A percentile compares a stretch with the other conserved stretches of the same genome.
Evolutionary conservation across 345 rosid genomes (phyloP).

Genomic region (Acer campestre): DNA sequence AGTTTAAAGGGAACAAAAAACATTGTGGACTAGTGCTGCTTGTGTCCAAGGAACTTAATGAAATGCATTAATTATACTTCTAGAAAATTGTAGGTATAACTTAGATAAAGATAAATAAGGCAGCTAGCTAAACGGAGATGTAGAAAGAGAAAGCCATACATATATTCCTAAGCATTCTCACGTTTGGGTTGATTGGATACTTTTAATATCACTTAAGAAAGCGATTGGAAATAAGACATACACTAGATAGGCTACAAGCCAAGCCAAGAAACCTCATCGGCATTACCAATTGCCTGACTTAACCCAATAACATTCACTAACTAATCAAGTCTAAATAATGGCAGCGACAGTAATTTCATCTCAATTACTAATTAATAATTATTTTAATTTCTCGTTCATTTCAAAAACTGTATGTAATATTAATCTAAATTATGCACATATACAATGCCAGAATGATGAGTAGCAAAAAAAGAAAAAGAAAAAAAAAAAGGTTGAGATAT

Average conservation of each 20-base stretch:
- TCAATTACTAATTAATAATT: too few relatives aligned
- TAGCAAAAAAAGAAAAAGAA: background rate
- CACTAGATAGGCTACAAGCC: background rate
- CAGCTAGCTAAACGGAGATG: background rate
- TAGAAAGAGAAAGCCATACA: background rate
- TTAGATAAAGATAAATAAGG: background rate
- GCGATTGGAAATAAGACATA: background rate
- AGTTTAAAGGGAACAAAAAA: too few relatives aligned
- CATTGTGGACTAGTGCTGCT: background rate
- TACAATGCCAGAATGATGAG: background rate
- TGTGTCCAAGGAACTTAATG: background rate
- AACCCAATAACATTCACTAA: background rate
- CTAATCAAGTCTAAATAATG: too few relatives aligned
- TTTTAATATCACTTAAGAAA: background rate
- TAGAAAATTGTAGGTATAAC: too few relatives aligned
- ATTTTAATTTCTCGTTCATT: too few relatives aligned
- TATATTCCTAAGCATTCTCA: constrained; percentile 12
- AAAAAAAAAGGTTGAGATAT: background rate
- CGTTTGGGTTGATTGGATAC: background rate
- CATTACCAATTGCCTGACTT: constrained; percentile 3
- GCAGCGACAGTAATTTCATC: too few relatives aligned
- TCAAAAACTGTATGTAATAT: too few relatives aligned
- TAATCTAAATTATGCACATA: background rate
- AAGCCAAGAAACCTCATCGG: constrained; percentile 3
- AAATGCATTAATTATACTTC: background rate